Evolutionary conservation across 352 stramenopile species (phyloP), one percentile per base, ranked within the genome.

Genomic region (Phytophthora cryptogea): DNA sequence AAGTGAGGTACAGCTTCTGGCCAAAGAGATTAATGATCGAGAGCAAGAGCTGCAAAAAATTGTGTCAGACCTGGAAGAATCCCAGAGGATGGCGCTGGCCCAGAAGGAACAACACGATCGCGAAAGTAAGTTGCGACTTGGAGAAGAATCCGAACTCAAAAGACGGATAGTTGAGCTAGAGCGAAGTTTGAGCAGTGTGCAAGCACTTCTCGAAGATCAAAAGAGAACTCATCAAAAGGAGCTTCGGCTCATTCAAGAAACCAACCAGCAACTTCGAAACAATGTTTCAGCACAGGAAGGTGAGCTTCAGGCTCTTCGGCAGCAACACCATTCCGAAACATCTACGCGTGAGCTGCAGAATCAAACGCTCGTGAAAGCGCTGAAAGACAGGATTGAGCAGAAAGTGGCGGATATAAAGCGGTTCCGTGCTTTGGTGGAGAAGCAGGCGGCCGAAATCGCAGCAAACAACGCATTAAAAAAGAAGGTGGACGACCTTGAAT

Each of bases 381-480:
- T 68, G 13, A 59, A 68, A 20, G 41, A 35, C 23, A 44, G 50
- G n/a, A 63, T 68, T 3, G 41, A 59, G 13, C 50, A 59, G 8
- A 71, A 68, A 28, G 28, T 54, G 43, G 50, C 46, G 10, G 57
- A 63, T 37, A 26, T 56, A 6, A 41, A 44, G n/a, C 35, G 54
- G 46, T 31, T 55, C 2, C 42, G 47, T 3, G 26, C 55, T 41
- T 13, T 63, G 42, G 5, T 45, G 10, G 11, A 16, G 10, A 37
- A 61, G 14, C 32, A 50, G 14, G n/a, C 40, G 0, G 36, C 39
- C 27, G 48, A 43, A 46, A 59, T 56, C 31, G 14, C 20, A 9
- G 7, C 37, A 11, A 56, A 60, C 5, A 30, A 2, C 16, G 11
- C 31, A 4, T 30, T 63, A 32, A 56, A 35, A n/a, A 41, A 20